phyloP scores from a whole-genome alignment of 164 flowering plant genomes.

The Nelumbo lutea region DNA sequence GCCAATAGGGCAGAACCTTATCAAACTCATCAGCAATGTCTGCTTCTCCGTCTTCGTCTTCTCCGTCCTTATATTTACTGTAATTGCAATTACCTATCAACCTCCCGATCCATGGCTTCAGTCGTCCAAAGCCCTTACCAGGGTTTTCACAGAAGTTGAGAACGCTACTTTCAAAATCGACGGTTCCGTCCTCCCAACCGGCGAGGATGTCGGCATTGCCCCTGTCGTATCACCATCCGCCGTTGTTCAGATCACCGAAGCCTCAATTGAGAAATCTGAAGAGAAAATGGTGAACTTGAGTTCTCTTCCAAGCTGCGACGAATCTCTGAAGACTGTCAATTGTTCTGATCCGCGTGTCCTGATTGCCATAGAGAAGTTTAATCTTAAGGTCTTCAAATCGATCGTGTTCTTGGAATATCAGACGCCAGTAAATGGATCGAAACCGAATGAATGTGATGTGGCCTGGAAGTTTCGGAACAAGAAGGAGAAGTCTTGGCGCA shows the following conservation, averaged over 20 bases:
- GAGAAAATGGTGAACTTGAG: conserved; percentile 28
- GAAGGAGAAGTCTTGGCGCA: conserved; percentile 96
- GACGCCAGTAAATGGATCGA: conserved; percentile 68
- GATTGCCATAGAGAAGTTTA: conserved; percentile 66
- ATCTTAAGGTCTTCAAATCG: conserved; percentile 56
- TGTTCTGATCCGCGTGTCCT: conserved; percentile 79
- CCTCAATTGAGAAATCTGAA: conserved; percentile 42
- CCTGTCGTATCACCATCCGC: conserved; percentile 21
- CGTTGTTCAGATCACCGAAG: conserved; percentile 31
- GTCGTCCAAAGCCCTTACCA: conserved; percentile 73
- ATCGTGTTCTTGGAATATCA: conserved; percentile 78
- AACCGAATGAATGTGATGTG: conserved; percentile 77
- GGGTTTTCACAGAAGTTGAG: conserved; percentile 49
- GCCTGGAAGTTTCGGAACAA: conserved; percentile 87
- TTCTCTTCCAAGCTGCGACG: neutral
- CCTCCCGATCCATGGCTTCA: conserved; percentile 98
- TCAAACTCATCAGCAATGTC: conserved; percentile 77
- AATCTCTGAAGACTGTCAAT: conserved; percentile 13
- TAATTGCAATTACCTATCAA: conserved; percentile 86
- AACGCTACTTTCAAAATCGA: conserved; percentile 84
- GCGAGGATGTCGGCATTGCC: conserved; percentile 53
- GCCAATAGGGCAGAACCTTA: conserved; percentile 72
- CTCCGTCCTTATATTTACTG: conserved; percentile 72
- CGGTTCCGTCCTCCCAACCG: conserved; percentile 64
- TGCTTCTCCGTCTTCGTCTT: conserved; percentile 86